These are phyloP conservation scores for Stromatinia cepivora DNA, from an alignment of 2,329 filamentous ascomycete genomes.

Conservation along the genomic window DNA sequence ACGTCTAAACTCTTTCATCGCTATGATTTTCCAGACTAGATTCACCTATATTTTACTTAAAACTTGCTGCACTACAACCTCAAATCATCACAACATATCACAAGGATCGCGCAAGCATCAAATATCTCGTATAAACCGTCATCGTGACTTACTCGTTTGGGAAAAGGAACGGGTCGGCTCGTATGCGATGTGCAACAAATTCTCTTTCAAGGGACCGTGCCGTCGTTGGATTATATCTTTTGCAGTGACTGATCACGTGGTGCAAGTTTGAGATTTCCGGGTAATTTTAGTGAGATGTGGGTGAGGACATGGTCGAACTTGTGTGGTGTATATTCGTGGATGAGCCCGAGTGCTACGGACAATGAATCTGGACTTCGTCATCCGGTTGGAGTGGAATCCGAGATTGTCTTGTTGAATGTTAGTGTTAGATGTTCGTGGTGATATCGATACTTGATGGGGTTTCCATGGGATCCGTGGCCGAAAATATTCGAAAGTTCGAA, in stretches of 20 bases:
- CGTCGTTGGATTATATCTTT: background rate
- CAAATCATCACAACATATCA: slow-evolving; percentile 4
- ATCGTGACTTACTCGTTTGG: background rate
- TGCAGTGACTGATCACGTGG: background rate
- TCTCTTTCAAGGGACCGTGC: background rate
- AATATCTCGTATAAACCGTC: slow-evolving; percentile 2
- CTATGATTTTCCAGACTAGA: background rate
- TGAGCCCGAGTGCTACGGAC: background rate
- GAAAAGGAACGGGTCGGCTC: slow-evolving; percentile 11
- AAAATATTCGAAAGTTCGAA: background rate
- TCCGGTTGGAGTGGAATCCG: too few species aligned
- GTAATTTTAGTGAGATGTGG: background rate
- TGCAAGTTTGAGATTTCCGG: background rate
- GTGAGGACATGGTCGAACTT: background rate
- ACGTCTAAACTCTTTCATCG: background rate
- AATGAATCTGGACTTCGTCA: background rate
- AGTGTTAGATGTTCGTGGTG: background rate
- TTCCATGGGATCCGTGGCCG: background rate
- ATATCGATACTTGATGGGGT: background rate
- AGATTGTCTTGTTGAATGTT: background rate
- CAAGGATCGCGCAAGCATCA: background rate
- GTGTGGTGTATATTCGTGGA: background rate
- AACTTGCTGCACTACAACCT: background rate
- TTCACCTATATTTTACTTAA: background rate
- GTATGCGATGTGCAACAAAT: slow-evolving; percentile 17